Evolutionary conservation across 305 asterid species (phyloP), one percentile per base, ranked within the genome.

Genomic region (Fraxinus latifolia): DNA sequence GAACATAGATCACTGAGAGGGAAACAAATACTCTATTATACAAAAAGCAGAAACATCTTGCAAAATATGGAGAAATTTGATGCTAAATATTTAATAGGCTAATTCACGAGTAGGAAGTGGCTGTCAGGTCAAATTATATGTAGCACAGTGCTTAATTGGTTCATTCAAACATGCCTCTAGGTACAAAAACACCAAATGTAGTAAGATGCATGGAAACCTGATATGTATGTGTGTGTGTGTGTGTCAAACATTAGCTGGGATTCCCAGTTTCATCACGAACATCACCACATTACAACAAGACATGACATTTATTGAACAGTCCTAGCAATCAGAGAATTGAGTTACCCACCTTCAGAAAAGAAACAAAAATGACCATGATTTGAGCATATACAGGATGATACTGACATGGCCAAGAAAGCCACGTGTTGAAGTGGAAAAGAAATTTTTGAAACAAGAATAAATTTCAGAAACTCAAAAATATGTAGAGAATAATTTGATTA

Each of bases 1-100:
- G 50, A 82, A 74, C 5, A 77, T 17, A 68, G 82, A 80, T 70
- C 80, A 76, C 33, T 31, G 47, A 39, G 55, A 79, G 25, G 27
- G 79, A 6, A 32, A 80, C 76, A 27, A 55, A 70, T 3, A 70
- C 74, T 3, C 37, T 33, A 73, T 1, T 29, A 32, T 65, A 82
- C 50, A 73, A 60, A 15, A 36, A 42, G 8, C 58, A 19, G 21
- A 65, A 17, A 70, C 50, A 70, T 67, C 72, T 60, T 11, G 31
- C 3, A 81, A 70, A 58, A 44, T 34, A 29, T 37, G 67, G 67
- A 34, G 72, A 42, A 58, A 47, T 50, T 33, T 7, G 33, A 84
- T 39, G 84, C 23, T 77, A 68, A 65, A 55, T 55, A n/a, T 5
- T 74, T 36, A 23, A 33, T 72, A 33, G 27, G 50, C 7, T 17